These are phyloP conservation scores for Gossypium australe DNA, from an alignment of 345 rosid genomes.

Conservation along the genomic window DNA sequence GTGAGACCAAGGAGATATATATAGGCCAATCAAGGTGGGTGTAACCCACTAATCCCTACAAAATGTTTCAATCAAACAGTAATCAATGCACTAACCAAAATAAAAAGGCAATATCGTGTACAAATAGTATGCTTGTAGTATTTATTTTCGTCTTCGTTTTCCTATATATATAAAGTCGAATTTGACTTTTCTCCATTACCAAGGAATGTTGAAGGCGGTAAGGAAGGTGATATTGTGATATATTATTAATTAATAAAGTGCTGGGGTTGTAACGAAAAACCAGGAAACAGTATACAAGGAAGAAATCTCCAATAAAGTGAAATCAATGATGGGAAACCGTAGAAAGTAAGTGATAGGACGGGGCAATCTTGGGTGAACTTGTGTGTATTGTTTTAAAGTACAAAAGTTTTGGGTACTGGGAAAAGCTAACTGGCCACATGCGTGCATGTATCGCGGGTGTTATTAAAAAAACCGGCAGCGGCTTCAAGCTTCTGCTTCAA, in stretches of 20 bases:
- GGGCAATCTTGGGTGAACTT: constrained; percentile 13
- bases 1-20: constrained; percentile 13
- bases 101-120: neutral
- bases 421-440: constrained; percentile 16
- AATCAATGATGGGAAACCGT: neutral
- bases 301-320: neutral
- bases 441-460: constrained; percentile 22
- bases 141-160: neutral
- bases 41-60: constrained; percentile 17
- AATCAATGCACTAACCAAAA: neutral
- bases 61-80: constrained; percentile 15
- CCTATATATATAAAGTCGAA: neutral
- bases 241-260: constrained; percentile 5
- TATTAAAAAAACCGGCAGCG: constrained; percentile 16
- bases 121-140: neutral
- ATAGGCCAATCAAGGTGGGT: constrained; percentile 17
- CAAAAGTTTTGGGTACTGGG: neutral
- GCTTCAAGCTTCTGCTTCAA: constrained; percentile 21
- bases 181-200: constrained; percentile 11
- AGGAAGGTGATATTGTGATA: neutral
- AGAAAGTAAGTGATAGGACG: constrained; percentile 13
- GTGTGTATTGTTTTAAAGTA: neutral
- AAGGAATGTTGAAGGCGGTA: constrained; percentile 1
- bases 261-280: constrained; percentile 16
- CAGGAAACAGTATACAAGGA: constrained; percentile 11